Conservation (phyloP, 441 rosid species). For the Metrosideros polymorpha region DNA sequence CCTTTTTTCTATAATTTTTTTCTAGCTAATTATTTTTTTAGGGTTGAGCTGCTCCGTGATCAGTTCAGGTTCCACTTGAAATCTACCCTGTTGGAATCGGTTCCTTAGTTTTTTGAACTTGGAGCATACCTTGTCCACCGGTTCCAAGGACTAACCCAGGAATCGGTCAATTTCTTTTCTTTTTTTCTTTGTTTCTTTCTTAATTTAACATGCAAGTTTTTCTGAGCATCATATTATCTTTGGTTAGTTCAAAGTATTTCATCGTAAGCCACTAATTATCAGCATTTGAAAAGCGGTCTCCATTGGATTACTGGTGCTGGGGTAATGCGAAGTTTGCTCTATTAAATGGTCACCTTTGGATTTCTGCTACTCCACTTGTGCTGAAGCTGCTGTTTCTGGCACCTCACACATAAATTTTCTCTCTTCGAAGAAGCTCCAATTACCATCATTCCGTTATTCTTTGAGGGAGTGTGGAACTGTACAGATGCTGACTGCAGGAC, state of each 20-base stretch:
- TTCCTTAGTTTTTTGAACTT: too few species aligned
- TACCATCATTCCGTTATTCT: conserved; percentile 87
- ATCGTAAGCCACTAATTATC: conserved; percentile 80
- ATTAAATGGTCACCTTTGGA: conserved; percentile 49
- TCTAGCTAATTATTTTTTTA: too few species aligned
- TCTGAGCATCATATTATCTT: neutral
- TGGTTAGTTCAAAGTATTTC: conserved; percentile 47
- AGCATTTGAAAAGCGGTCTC: conserved; percentile 86
- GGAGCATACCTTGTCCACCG: too few species aligned
- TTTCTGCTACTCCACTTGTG: conserved; percentile 46
- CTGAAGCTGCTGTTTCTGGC: conserved; percentile 55
- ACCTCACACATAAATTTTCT: conserved; percentile 56
- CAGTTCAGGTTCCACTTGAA: too few species aligned
- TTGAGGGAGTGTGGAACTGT: conserved; percentile 82
- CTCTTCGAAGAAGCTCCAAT: conserved; percentile 72
- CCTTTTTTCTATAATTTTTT: too few species aligned
- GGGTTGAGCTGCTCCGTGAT: too few species aligned
- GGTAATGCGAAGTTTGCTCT: conserved; percentile 93
- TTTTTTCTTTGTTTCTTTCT: too few species aligned
- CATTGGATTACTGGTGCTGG: conserved; percentile 83
- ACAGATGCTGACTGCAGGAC: conserved; percentile 85
- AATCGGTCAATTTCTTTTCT: too few species aligned
- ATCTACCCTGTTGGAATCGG: too few species aligned
- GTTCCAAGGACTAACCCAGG: too few species aligned
- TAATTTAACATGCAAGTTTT: neutral